Evolutionary conservation across 768 basidiomycete species (phyloP), one percentile per base, ranked within the genome.

Genomic region (Phylloporus sp.): DNA sequence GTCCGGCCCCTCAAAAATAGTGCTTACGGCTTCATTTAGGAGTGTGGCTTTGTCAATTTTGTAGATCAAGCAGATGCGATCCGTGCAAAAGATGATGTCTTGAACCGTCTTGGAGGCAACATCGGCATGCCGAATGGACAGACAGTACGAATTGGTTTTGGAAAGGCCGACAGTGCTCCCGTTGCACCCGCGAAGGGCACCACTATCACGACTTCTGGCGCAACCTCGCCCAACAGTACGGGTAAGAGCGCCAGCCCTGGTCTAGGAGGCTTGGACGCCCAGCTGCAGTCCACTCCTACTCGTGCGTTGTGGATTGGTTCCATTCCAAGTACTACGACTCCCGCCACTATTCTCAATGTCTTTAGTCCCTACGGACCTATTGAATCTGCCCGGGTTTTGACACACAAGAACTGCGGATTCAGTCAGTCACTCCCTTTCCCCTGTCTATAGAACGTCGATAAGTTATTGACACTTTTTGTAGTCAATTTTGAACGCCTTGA

Each of bases 41-140:
- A 96, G 66, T 99, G 96, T 63, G 96, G 95, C 9, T 99, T 99
- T 64, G 95, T 99, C 63, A 99, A 99, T 64, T 99, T 96, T 64
- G 90, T 96, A 36, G 93, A 96, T 54, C 87, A 90, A 63, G 77
- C 82, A 1, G 95, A 98, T 66, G 95, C 95, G n/a, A 84, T 98
- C 54, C 84, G 91, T 48, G 96, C 96, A 11, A 95, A 96, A 63
- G 96, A 99, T 22, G 96, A 99, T 67, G 94, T 99, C 32, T 76
- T 96, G 44, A 97, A 95, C 66, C 83, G 95, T 20, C 79, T 97
- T 21, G 92, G 92, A 38, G 94, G 95, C 7, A 88, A 90, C 55
- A 92, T 96, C 50, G 87, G 89, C 42, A 87, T 94, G 80, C 86
- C 90, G 5, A 95, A 94, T 54, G 92, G 93, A 13, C 91, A 93